A percentile compares a stretch with the other conserved stretches of the same genome.
These are phyloP conservation scores for Leucoagaricus sp. DNA, from an alignment of 1,284 basidiomycete species.

Conservation along the genomic window DNA sequence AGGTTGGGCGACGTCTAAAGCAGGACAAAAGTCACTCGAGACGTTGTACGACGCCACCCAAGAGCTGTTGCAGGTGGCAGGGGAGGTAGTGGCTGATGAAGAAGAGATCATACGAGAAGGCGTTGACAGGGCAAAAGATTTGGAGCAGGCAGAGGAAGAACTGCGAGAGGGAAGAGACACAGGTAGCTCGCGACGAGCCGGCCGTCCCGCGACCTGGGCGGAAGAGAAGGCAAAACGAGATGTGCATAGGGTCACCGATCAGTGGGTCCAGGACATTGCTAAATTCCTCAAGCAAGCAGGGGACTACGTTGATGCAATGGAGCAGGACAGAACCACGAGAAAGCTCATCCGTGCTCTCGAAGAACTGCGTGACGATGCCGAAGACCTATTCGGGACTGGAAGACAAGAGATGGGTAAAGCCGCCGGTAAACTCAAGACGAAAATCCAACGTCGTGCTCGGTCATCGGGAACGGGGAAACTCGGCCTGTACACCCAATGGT, in stretches of 20 bases:
- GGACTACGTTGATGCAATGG: constrained; percentile 34
- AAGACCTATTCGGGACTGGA: background rate
- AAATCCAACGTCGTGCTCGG: constrained; percentile 18
- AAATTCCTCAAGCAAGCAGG: constrained; percentile 32
- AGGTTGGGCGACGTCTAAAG: constrained; percentile 30
- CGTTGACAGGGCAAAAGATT: background rate
- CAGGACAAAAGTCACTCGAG: constrained; percentile 33
- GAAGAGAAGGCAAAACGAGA: constrained; percentile 8
- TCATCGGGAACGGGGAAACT: constrained; percentile 19
- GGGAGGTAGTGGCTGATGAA: constrained; percentile 16
- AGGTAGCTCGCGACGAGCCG: background rate
- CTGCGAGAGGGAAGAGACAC: background rate
- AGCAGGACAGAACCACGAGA: constrained; percentile 38
- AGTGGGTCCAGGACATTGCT: constrained; percentile 24
- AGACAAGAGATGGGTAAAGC: background rate
- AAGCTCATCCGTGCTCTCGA: constrained; percentile 35
- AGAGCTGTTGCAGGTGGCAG: constrained; percentile 22
- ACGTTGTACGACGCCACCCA: constrained; percentile 39
- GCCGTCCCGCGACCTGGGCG: background rate
- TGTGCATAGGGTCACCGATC: constrained; percentile 14
- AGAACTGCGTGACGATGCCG: constrained; percentile 20
- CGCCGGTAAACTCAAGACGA: constrained; percentile 15
- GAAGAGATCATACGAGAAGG: constrained; percentile 5
- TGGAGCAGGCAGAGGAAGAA: background rate
- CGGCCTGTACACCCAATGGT: constrained; percentile 30